phyloP scores from a whole-genome alignment of 108 stramenopile species.

The Pseudonitzschia multiseries region DNA sequence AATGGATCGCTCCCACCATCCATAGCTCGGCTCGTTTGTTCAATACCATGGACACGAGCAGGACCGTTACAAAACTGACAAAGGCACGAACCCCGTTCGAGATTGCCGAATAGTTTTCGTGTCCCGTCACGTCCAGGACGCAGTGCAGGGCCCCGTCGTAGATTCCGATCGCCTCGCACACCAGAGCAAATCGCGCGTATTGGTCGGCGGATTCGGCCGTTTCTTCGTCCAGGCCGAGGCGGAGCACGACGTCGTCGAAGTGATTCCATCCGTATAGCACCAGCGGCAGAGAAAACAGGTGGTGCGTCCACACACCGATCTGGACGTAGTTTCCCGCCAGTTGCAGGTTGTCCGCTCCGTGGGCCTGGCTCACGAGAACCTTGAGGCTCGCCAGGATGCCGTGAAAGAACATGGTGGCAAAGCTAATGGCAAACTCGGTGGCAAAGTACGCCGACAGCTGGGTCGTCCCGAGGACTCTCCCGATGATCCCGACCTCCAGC shows the following conservation, averaged over 20 bases:
- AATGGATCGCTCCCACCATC: slow-evolving; percentile 13
- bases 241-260: slow-evolving; percentile 8
- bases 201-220: slow-evolving; percentile 3
- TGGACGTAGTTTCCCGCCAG: slow-evolving; percentile 10
- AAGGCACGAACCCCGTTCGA: slow-evolving; percentile 10
- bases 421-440: slow-evolving; percentile 16
- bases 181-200: slow-evolving; percentile 7
- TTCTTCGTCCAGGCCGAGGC: slow-evolving; percentile 2
- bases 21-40: background rate
- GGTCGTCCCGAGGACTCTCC: slow-evolving; percentile 5
- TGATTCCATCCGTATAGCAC: slow-evolving; percentile 9
- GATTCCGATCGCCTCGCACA: slow-evolving; percentile 7
- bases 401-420: slow-evolving; percentile 18
- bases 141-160: slow-evolving; percentile 11
- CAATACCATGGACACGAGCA: background rate
- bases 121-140: slow-evolving; percentile 9
- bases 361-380: slow-evolving; percentile 12
- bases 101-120: slow-evolving; percentile 7
- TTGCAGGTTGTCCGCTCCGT: slow-evolving; percentile 1
- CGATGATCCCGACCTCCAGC: slow-evolving; percentile 4
- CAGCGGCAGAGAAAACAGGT: slow-evolving; percentile 9
- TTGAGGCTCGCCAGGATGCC: slow-evolving; percentile 15
- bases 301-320: slow-evolving; percentile 8
- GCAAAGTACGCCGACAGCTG: slow-evolving; percentile 9
- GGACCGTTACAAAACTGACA: background rate